phyloP scores from a whole-genome alignment of 345 rosid species.

The Melastoma malabathricum region DNA sequence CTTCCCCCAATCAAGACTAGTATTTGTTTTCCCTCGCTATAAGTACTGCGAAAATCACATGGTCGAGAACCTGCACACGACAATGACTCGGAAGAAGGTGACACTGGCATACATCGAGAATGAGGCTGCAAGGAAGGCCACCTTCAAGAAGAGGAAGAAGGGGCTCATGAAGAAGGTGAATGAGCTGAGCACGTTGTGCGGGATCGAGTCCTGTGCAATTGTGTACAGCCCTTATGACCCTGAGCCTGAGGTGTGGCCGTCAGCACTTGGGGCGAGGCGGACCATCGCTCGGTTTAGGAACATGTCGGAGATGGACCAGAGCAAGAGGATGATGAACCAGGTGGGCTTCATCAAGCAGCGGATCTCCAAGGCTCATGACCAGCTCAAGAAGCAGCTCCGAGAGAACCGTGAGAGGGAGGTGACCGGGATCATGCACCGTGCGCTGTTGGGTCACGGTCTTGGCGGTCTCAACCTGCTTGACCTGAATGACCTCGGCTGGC shows the following conservation, averaged over 20 bases:
- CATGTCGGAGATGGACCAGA: constrained; percentile 33
- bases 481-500: constrained; percentile 10
- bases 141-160: constrained; percentile 19
- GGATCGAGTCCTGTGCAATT: constrained; percentile 14
- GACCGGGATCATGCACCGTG: constrained; percentile 7
- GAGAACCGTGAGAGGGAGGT: constrained; percentile 18
- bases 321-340: constrained; percentile 38
- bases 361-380: constrained; percentile 20
- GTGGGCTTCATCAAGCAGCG: constrained; percentile 20
- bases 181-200: constrained; percentile 16
- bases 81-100: constrained; percentile 17
- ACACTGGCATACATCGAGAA: constrained; percentile 7
- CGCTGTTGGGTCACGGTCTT: constrained; percentile 3
- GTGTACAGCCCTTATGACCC: constrained; percentile 12
- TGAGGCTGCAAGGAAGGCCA: constrained; percentile 11
- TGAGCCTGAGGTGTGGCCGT: constrained; percentile 35
- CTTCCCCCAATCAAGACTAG: too few species aligned
- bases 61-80: too few species aligned
- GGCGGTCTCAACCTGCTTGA: constrained; percentile 8
- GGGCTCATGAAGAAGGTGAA: constrained; percentile 15
- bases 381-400: constrained; percentile 18
- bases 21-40: too few species aligned
- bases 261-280: constrained; percentile 10
- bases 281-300: constrained; percentile 9
- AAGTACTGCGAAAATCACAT: too few species aligned